Conservation (phyloP, 2,329 filamentous ascomycete species). For the Pseudohalonectria lignicola region DNA sequence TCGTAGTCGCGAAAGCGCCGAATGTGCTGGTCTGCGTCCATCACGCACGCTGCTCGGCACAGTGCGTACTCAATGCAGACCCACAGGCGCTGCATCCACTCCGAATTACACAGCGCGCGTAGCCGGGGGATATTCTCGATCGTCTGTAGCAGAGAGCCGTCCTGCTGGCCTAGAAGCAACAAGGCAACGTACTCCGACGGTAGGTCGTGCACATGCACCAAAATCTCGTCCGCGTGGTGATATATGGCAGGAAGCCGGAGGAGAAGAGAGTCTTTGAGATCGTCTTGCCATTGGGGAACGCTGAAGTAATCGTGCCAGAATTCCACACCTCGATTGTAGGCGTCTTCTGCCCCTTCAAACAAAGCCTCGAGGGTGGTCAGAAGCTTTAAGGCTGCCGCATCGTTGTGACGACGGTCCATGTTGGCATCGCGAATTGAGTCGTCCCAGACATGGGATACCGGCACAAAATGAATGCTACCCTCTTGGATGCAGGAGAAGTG, state of each 20-base stretch:
- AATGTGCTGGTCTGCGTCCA: not conserved
- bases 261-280: not conserved
- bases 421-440: not conserved
- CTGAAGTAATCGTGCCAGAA: not conserved
- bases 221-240: not conserved
- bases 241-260: not conserved
- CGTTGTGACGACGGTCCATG: not conserved
- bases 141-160: not conserved
- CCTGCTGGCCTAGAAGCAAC: not conserved
- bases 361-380: not conserved
- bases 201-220: not conserved
- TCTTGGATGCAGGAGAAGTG: not conserved
- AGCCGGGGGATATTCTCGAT: not conserved
- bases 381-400: not conserved
- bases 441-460: not conserved
- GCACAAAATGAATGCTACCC: not conserved
- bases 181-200: not conserved
- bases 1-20: not conserved
- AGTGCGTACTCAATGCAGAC: not conserved
- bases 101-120: not conserved
- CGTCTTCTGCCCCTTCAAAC: not conserved
- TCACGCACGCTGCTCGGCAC: not conserved
- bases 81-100: not conserved
- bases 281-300: not conserved
- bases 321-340: not conserved